These are phyloP conservation scores for Boletus coccyginus DNA, from an alignment of 768 basidiomycete species.

Conservation along the genomic window DNA sequence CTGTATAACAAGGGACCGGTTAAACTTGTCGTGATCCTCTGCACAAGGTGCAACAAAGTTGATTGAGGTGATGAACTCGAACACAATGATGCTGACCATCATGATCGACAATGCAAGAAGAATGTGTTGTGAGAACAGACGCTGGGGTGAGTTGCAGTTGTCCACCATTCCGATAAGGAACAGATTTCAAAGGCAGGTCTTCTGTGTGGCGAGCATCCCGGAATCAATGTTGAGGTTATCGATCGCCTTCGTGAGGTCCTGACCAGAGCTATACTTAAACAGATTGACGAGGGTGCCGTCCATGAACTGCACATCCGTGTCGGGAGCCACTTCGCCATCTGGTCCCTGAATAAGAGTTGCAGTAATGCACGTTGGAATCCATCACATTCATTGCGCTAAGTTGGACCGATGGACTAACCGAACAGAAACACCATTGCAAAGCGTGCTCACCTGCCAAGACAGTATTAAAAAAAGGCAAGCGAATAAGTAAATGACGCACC, in stretches of 20 bases:
- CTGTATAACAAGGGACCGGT: constrained; percentile 98
- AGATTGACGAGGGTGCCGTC: constrained; percentile 59
- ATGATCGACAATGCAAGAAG: constrained; percentile 82
- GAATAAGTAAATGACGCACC: constrained; percentile 38
- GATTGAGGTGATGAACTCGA: constrained; percentile 92
- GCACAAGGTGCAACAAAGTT: constrained; percentile 77
- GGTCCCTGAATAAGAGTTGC: constrained; percentile 67
- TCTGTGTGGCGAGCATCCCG: constrained; percentile 63
- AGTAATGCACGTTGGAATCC: constrained; percentile 77
- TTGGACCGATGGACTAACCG: constrained; percentile 79
- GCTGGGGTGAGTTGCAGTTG: constrained; percentile 61
- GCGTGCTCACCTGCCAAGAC: constrained; percentile 68
- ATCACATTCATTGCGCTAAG: constrained; percentile 70
- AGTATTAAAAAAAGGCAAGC: background rate
- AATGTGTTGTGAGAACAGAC: constrained; percentile 87
- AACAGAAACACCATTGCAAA: constrained; percentile 83
- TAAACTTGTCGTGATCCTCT: constrained; percentile 98
- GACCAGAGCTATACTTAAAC: constrained; percentile 69
- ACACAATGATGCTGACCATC: constrained; percentile 93
- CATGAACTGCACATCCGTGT: constrained; percentile 64
- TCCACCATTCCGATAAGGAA: constrained; percentile 90
- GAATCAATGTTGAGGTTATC: constrained; percentile 57
- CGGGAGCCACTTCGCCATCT: constrained; percentile 41
- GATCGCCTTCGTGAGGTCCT: constrained; percentile 74
- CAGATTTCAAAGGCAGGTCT: constrained; percentile 85